Base-by-base conservation (phyloP, 495 filamentous ascomycete genomes). In the Aeminium ludgeri region DNA sequence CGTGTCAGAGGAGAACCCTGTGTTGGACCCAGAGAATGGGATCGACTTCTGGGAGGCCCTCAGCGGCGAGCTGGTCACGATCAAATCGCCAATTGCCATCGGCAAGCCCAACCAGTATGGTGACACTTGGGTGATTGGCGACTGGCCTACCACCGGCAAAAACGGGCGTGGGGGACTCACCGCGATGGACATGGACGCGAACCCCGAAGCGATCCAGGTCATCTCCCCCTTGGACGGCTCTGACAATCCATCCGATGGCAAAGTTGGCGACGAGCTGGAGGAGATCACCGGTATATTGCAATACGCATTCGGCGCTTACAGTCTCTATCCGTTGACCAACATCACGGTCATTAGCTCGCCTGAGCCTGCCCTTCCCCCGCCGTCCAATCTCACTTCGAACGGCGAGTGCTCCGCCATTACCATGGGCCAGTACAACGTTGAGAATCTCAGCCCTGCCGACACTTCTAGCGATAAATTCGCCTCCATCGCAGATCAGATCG, bases 21-120 rank as follows among this genome's bases (percentile, higher is more conserved):
- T 56, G 1, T 55, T 76, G 12, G 27, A 72, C 30, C 72, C 73
- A 2, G 53, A 59, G 3, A 44, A 59, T 44, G 74, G 73, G 1
- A 48, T 78, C 36, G 74, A 78, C 52, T 78, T 78, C 49, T 78
- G 74, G 74, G 67, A 78, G 60, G 69, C 65, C 37, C 47, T 78
- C 38, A 64, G 50, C 40, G 73, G 74, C 15, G 73, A 76, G 50
- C 48, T 73, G 20, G 70, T 77, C 10, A 70, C 61, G 0, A 51
- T 77, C 20, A 58, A 57, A 37, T 61, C 49, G 1, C 60, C 74
- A 2, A 60, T 43, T 1, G 66, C 65, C 6, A 51, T 76, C 31
- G 16, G 31, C 31, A 61, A 58, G 40, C 64, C 72, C 3, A 76
- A 70, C 46, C 60, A 54, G 46, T 78, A 67, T 49, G 70, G 74